Base-by-base conservation (phyloP, 179 eudicot species). In the Spergularia azorica region DNA sequence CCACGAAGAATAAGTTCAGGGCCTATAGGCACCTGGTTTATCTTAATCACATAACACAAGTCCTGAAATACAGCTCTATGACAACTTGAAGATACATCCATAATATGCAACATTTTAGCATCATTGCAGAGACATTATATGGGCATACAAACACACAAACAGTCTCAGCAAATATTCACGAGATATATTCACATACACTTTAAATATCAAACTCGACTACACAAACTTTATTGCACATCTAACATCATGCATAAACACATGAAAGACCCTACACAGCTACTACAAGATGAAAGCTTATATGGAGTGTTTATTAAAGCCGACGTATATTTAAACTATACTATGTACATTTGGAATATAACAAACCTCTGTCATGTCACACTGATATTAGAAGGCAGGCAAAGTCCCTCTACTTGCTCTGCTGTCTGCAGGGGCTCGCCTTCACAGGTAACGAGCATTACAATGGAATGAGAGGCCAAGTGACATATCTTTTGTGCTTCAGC, bases 351-450 rank as follows among this genome's bases (percentile, higher is more conserved):
- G 51, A 57, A 13, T 61, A 61, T 15, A 16, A 43, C 59, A 14
- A 36, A 51, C 16, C 43, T 26, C 32, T 55, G 14, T 85, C 79
- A 88, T 16, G 79, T 77, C 70, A 89, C 54, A 51, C 60, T 74
- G 63, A 92, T 81, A 74, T 80, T 80, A 4, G 84, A 74, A 3
- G 97, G 97, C 81, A 92, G 90, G 84, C 77, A 82, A 20, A 82
- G 63, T 26, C 80, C 83, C 16, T 65, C 63, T 55, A 82, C 83
- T 71, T 84, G 84, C 14, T 83, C 82, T 74, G 83, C 86, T 50
- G 70, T 46, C 1, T 26, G 32, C 32, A 26, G 32, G 32, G 32
- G 32, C 70, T 84, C 87, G 17, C 73, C 61, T 21, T 70, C 73
- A 76, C 86, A 83, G 52, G 86, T 72, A 18, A 83, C 82, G 73